Conservation (phyloP, 192 early-diverging fungal genomes). For the Cetraspora pellucida region DNA sequence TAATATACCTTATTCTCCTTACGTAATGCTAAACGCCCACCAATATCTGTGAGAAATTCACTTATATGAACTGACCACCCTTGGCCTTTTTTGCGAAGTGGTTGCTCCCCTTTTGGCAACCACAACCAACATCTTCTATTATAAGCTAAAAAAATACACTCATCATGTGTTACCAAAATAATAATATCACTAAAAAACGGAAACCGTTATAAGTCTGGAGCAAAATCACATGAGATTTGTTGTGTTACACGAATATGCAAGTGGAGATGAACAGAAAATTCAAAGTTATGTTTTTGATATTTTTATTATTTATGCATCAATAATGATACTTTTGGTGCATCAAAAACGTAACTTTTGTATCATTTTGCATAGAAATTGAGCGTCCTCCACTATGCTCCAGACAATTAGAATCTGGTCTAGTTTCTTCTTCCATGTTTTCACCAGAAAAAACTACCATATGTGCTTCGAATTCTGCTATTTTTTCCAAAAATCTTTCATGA, state of each 20-base stretch:
- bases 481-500: neutral
- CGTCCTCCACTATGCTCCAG: too few species aligned
- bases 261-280: too few species aligned
- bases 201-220: too few species aligned
- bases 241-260: too few species aligned
- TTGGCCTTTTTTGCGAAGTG: neutral
- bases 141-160: slow-evolving; percentile 8
- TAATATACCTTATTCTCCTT: neutral
- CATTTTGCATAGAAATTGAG: too few species aligned
- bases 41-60: neutral
- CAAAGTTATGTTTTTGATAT: too few species aligned
- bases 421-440: slow-evolving; percentile 19
- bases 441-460: neutral
- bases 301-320: too few species aligned
- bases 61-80: neutral
- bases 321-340: too few species aligned
- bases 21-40: slow-evolving; percentile 9
- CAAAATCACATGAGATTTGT: too few species aligned
- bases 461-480: neutral
- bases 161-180: slow-evolving; percentile 24
- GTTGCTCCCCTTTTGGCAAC: neutral
- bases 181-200: too few species aligned
- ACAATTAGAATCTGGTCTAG: neutral
- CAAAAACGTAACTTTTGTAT: too few species aligned
- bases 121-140: neutral